Evolutionary conservation across 352 stramenopile genomes (phyloP).

Genomic region (Phytopythium mirpurense): DNA sequence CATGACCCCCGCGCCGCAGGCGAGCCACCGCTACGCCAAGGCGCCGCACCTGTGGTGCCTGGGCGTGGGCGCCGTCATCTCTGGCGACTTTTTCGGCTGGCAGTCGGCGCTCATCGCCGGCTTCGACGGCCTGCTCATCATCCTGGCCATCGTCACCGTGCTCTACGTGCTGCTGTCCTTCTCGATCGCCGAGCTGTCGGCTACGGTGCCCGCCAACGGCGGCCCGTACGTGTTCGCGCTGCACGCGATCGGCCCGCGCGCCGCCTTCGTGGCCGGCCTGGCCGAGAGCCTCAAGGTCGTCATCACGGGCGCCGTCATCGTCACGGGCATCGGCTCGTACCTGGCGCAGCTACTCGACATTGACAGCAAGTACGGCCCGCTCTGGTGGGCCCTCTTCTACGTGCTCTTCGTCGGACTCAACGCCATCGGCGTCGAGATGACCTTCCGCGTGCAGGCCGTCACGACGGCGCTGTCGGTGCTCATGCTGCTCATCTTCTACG

Average conservation of each 20-base stretch:
- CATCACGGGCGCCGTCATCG: constrained; percentile 52
- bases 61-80: constrained; percentile 50
- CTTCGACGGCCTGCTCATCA: constrained; percentile 55
- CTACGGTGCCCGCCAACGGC: constrained; percentile 41
- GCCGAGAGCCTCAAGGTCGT: constrained; percentile 69
- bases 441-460: constrained; percentile 57
- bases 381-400: constrained; percentile 65
- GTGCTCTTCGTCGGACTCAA: constrained; percentile 59
- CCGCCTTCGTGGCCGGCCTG: constrained; percentile 58
- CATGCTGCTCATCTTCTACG: constrained; percentile 61
- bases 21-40: constrained; percentile 37
- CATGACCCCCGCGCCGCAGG: constrained; percentile 1
- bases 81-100: constrained; percentile 64
- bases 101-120: constrained; percentile 45
- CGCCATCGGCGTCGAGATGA: constrained; percentile 51
- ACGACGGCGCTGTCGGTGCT: constrained; percentile 50
- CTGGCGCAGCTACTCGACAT: constrained; percentile 48
- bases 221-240: constrained; percentile 65
- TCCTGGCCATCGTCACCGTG: constrained; percentile 46
- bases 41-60: constrained; percentile 51
- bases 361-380: constrained; percentile 27
- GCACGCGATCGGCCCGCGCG: constrained; percentile 41
- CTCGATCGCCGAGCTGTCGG: constrained; percentile 66
- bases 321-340: constrained; percentile 64
- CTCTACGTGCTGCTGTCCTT: constrained; percentile 65